These are phyloP conservation scores for Pleurotus sapidus DNA, from an alignment of 768 basidiomycete species.

Conservation along the genomic window DNA sequence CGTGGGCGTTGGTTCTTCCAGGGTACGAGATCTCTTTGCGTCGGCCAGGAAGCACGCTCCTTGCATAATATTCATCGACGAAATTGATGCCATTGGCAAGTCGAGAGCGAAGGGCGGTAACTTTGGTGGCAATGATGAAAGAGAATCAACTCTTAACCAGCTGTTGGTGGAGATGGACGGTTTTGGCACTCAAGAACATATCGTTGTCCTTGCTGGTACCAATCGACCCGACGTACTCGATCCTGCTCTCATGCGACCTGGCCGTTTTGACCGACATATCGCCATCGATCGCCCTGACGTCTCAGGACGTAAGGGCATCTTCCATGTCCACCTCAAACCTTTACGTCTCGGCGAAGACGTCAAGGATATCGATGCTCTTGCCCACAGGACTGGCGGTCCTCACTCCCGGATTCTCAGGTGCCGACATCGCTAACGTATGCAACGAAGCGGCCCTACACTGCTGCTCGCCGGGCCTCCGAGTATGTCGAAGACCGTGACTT, in stretches of 20 bases:
- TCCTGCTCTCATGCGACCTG: conserved; percentile 92
- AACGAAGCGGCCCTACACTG: conserved; percentile 97
- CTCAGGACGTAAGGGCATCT: conserved; percentile 90
- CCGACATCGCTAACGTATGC: conserved; percentile 98
- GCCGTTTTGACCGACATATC: conserved; percentile 97
- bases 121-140: conserved; percentile 89
- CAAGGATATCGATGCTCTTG: conserved; percentile 50
- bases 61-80: conserved; percentile 98
- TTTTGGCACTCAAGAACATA: conserved; percentile 94
- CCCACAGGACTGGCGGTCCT: conserved; percentile 95
- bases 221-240: conserved; percentile 98
- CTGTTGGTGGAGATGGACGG: conserved; percentile 99
- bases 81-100: conserved; percentile 99
- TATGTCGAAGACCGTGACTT: conserved; percentile 83
- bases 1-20: conserved; percentile 96
- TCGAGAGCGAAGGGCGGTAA: conserved; percentile 79
- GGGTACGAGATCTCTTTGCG: conserved; percentile 96
- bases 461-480: conserved; percentile 82
- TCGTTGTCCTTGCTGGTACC: conserved; percentile 95
- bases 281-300: conserved; percentile 95
- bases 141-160: conserved; percentile 97
- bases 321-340: conserved; percentile 86
- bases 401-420: conserved; percentile 97
- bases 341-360: conserved; percentile 64
- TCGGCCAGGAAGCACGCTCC: conserved; percentile 98